phyloP scores from a whole-genome alignment of 148 eudicot genomes.

The Vaccinium corymbosum region DNA sequence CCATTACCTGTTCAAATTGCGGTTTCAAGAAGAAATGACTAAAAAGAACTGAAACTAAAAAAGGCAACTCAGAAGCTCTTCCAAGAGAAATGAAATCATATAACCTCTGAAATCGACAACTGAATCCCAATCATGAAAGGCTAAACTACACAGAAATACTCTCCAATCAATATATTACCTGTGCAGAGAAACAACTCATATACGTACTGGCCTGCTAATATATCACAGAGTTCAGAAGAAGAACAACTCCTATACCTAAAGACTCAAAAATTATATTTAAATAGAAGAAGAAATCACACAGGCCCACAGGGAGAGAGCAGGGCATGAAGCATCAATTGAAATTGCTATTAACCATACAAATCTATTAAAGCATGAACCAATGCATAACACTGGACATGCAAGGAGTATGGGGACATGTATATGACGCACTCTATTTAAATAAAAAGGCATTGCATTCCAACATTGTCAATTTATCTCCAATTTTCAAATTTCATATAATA shows the following conservation, averaged over 20 bases:
- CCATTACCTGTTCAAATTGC: slow-evolving; percentile 55
- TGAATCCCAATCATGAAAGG: neutral
- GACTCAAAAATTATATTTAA: neutral
- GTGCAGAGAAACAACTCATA: neutral
- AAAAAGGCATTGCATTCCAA: neutral
- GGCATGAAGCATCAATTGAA: slow-evolving; percentile 1
- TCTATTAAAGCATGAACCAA: neutral
- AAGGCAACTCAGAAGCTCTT: neutral
- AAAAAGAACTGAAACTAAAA: neutral
- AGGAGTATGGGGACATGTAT: neutral
- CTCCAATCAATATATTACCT: neutral
- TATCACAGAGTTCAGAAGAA: neutral
- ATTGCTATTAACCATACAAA: neutral
- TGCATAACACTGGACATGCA: neutral
- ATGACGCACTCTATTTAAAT: neutral
- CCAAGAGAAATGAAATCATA: neutral
- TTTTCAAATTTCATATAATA: neutral
- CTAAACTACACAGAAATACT: neutral
- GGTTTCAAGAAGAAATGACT: neutral
- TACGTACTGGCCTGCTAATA: neutral
- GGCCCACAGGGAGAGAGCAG: neutral
- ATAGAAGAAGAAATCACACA: neutral
- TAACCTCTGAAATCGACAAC: neutral
- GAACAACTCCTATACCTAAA: neutral
- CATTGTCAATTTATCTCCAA: neutral